These are phyloP conservation scores for Trametes hirsuta DNA, from an alignment of 1,284 basidiomycete species.

Conservation along the genomic window DNA sequence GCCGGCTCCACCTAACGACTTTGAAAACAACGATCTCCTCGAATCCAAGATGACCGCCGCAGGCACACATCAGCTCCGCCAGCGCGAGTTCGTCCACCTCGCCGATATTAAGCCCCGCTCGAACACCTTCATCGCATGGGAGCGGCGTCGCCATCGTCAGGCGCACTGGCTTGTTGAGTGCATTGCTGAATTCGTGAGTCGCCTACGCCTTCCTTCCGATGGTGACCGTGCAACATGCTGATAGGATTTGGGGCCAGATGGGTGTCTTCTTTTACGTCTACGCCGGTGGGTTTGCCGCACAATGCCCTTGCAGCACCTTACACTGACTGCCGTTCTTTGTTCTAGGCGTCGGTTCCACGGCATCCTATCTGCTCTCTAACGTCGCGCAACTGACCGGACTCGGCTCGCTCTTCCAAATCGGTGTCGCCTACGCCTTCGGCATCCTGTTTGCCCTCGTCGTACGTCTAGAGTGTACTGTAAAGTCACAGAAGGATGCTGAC, in stretches of 20 bases:
- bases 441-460: constrained; percentile 57
- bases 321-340: not conserved
- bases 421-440: constrained; percentile 62
- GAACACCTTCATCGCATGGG: constrained; percentile 50
- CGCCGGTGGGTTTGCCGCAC: constrained; percentile 42
- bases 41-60: constrained; percentile 9
- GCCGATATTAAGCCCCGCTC: constrained; percentile 36
- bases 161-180: constrained; percentile 58
- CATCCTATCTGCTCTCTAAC: constrained; percentile 53
- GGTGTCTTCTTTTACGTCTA: constrained; percentile 56
- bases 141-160: constrained; percentile 51
- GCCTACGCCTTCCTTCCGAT: constrained; percentile 4
- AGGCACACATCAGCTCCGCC: constrained; percentile 21
- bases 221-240: constrained; percentile 40
- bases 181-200: constrained; percentile 58
- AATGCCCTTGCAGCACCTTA: not conserved
- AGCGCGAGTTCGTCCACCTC: constrained; percentile 25
- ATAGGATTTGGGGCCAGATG: constrained; percentile 24
- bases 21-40: too few relatives aligned
- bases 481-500: not conserved
- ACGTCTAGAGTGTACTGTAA: not conserved
- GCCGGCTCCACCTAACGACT: not conserved
- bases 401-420: constrained; percentile 61
- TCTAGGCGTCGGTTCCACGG: constrained; percentile 62
- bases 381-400: constrained; percentile 41